Base-by-base conservation (phyloP, 2,329 filamentous ascomycete genomes). In the Nemania serpens region DNA sequence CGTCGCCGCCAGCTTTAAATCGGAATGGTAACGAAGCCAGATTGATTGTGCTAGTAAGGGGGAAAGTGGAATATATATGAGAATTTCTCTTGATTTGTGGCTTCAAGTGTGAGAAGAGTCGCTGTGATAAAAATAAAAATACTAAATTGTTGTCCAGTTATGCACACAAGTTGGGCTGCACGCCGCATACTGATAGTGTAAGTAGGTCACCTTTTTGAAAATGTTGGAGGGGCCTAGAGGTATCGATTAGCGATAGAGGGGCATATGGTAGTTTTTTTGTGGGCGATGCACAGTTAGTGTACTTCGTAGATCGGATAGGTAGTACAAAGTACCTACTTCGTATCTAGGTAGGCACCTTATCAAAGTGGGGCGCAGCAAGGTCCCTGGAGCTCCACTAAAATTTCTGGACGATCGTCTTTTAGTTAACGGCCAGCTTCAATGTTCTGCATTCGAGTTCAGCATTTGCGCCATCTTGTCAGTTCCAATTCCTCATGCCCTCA, bases 1-100 rank as follows among this genome's bases (percentile, higher is more conserved):
- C 83, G 76, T 82, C 81, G 76, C 86, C 81, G 74, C 90, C 89
- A 76, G 89, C 91, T 82, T 96, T 97, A 79, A 96, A 96, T 78
- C 93, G 84, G 74, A 89, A 96, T 2, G 93, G 91, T 77, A 93
- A 78, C 57, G 88, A 89, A 79, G 83, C 86, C 86, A 89, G 78
- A 64, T 79, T 88, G 81, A 43, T 64, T 52, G 37, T 55, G 42
- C 53, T 54, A 29, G 3, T 12, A 17, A 12, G 25, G n/a, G n/a
- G n/a, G n/a, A n/a, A 25, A 43, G 5, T 10, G 12, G n/a, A 29
- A 29, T 29, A 29, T 29, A n/a, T n/a, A n/a, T n/a, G n/a, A n/a
- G n/a, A n/a, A n/a, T n/a, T n/a, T n/a, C n/a, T n/a, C n/a, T n/a
- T n/a, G n/a, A n/a, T n/a, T n/a, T n/a, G n/a, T n/a, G n/a, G n/a